Percentiles rank a stretch among this genome's conserved stretches.
phyloP scores from a whole-genome alignment of 345 rosid genomes.

The Aquilaria sinensis region DNA sequence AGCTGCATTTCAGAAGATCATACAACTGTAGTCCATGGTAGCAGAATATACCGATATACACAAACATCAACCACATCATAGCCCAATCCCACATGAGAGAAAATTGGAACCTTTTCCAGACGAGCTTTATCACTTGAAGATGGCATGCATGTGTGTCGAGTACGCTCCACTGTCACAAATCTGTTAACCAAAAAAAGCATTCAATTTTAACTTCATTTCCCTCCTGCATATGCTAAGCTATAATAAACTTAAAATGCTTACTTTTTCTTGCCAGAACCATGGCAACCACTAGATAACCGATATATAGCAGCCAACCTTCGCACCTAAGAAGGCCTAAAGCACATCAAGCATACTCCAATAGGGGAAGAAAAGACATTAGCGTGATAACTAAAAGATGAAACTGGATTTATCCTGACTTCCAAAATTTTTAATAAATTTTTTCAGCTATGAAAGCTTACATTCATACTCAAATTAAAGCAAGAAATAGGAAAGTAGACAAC shows the following conservation, averaged over 20 bases:
- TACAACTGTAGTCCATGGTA: background rate
- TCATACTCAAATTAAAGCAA: no score
- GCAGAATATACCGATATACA: no score
- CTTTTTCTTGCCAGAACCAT: constrained; percentile 90
- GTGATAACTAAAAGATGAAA: background rate
- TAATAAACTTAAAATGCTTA: constrained; percentile 6
- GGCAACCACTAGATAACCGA: constrained; percentile 48
- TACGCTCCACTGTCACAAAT: constrained; percentile 62
- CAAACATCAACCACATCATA: no score
- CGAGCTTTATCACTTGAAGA: constrained; percentile 68
- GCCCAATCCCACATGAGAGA: background rate
- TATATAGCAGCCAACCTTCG: constrained; percentile 75
- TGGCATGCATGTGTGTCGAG: constrained; percentile 80
- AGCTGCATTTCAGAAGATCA: constrained; percentile 38
- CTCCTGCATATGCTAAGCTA: background rate
- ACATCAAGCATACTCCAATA: constrained; percentile 14
- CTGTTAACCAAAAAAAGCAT: constrained; percentile 27
- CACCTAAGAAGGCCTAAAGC: constrained; percentile 29
- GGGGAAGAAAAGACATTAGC: constrained; percentile 1
- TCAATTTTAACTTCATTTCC: constrained; percentile 10
- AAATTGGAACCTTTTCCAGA: constrained; percentile 52
- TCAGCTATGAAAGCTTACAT: no score
- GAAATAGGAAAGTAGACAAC: no score
- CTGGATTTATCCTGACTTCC: no score
- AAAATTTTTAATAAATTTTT: no score